Evolutionary conservation across 495 filamentous ascomycete genomes (phyloP), one percentile per base, ranked within the genome.

Genomic region (Tuber umbilicatum): DNA sequence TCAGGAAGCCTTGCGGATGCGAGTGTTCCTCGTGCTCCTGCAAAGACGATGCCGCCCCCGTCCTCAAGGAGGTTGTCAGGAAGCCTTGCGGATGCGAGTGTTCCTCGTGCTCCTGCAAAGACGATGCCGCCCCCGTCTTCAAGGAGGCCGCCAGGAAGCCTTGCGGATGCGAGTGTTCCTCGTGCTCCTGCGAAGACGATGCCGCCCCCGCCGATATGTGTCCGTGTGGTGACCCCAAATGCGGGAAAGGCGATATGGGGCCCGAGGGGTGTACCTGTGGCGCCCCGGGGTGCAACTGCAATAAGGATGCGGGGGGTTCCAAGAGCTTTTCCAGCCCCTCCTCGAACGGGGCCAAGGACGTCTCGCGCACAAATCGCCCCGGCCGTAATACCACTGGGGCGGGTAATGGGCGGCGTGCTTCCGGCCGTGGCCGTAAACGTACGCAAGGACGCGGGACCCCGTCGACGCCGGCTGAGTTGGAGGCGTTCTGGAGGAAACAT

Each of bases 101-200:
- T 17, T 83, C 82, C 37, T 81, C 81, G 74, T 82, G 79, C 19
- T 78, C 82, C 5, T 83, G 81, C 6, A 17, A 21, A 45, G 5
- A 17, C 71, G 83, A 81, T 37, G 81, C 82, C 74, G 83, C 82
- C 77, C 86, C 86, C 5, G 73, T 64, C 39, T n/a, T n/a, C n/a
- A n/a, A n/a, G n/a, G n/a, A 85, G 68, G 79, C 78, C 7, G 73
- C 71, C 3, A 60, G 71, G 1, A 79, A 73, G 50, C 82, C 84
- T 75, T 78, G 86, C 31, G 74, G 69, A 14, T 60, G 69, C 37
- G 82, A 82, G 73, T 83, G 79, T 19, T 83, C 82, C 31, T 82
- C 81, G 74, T 82, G 79, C 21, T 78, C 82, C 4, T 83, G 81
- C 10, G 45, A n/a, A 50, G 9, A 23, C 71, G 83, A 81, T 31